phyloP scores from a whole-genome alignment of 1,284 basidiomycete species.

The Rhodotorula sp. region DNA sequence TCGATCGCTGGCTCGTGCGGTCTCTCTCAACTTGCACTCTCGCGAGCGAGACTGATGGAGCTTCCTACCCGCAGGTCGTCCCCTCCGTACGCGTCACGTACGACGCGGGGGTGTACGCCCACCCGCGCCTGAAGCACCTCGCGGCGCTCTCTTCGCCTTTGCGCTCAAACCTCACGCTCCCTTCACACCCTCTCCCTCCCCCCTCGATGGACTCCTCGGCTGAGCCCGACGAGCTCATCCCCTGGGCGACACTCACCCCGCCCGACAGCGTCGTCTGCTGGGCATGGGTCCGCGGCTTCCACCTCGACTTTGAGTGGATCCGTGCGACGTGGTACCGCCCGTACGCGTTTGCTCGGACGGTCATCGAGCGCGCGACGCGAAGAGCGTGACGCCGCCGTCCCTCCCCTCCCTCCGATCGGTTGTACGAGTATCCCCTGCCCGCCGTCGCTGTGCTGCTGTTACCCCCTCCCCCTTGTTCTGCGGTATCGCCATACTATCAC shows the following conservation, averaged over 20 bases:
- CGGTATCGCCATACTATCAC: too few relatives aligned
- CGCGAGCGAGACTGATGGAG: rapidly evolving
- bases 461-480: not conserved
- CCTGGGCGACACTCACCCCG: conserved; percentile 14
- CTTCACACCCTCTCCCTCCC: too few relatives aligned
- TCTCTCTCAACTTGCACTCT: not conserved
- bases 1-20: conserved; percentile 34
- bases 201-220: not conserved
- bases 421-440: not conserved
- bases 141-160: not conserved
- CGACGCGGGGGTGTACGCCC: conserved; percentile 14
- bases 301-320: conserved; percentile 28
- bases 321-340: conserved; percentile 16
- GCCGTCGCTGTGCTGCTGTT: not conserved
- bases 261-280: conserved; percentile 27
- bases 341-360: not conserved
- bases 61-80: conserved; percentile 15
- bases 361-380: not conserved
- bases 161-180: not conserved
- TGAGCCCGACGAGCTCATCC: conserved; percentile 3
- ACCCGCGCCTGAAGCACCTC: conserved; percentile 26
- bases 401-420: not conserved
- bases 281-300: conserved; percentile 23
- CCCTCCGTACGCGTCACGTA: conserved; percentile 39
- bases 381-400: not conserved